Base-by-base conservation (phyloP, 441 rosid species). In the Kokia cookei region DNA sequence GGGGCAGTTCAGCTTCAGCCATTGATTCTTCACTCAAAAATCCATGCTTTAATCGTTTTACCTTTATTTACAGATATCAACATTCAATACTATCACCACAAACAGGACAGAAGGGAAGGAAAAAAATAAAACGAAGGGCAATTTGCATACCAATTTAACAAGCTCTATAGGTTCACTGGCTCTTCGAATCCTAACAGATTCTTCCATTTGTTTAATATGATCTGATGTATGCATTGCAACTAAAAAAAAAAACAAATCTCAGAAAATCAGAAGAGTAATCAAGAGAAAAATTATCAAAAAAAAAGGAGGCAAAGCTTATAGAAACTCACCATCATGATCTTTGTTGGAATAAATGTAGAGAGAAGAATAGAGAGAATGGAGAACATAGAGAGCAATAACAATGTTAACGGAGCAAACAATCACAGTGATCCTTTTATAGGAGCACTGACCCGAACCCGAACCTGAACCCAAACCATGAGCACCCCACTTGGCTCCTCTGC, bases 131-230 rank as follows among this genome's bases (percentile, higher is more conserved):
- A 72, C 60, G 6, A 55, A 24, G 51, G 47, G 66, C 15, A 57
- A 35, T 58, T 45, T 24, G 13, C 76, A 47, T 77, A 96, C 98
- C 93, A 89, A 68, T 80, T 84, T 77, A 81, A 89, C 61, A 73
- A 96, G 96, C 82, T 84, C 60, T 26, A 72, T 22, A 13, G 98
- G 93, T 75, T 89, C 81, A 70, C 84, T 87, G 0, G 87, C 90
- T 81, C 87, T 89, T 70, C 98, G 95, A 85, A 96, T 90, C 87
- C 84, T 90, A 63, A 84, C 76, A 10, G 97, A 92, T 75, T 93
- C 97, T 86, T 91, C 90, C 97, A 93, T 96, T 83, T 79, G 87
- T 84, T 75, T 87, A 85, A 91, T 86, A 94, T 93, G 97, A 82
- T 87, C 91, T 37, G 90, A 84, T n/a, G 96, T 85, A 72, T 91